These are phyloP conservation scores for Apiospora marii DNA, from an alignment of 2,329 filamentous ascomycete species.

Conservation along the genomic window DNA sequence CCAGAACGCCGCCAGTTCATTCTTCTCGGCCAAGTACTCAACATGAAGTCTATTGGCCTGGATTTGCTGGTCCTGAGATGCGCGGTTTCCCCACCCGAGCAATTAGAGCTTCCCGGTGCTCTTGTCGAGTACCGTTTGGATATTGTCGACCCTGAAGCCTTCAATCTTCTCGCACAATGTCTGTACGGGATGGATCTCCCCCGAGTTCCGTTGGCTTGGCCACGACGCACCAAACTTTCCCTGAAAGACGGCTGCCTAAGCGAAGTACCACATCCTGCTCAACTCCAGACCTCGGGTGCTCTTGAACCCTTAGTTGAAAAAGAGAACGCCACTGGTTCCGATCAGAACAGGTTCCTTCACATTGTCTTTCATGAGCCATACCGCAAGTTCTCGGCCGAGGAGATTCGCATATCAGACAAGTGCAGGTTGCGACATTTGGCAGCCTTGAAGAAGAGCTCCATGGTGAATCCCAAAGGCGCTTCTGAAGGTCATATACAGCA, in stretches of 20 bases:
- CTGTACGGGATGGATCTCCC: conserved; percentile 5
- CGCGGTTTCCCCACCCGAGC: too few species aligned
- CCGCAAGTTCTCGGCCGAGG: neutral
- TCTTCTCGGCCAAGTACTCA: neutral
- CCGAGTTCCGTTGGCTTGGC: neutral
- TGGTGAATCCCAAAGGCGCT: neutral
- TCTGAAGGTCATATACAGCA: neutral
- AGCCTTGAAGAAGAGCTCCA: too few species aligned
- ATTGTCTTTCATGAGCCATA: neutral
- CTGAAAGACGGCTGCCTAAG: neutral
- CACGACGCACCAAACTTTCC: neutral
- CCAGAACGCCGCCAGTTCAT: neutral
- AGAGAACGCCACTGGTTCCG: neutral
- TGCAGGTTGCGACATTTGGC: too few species aligned
- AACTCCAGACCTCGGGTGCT: neutral
- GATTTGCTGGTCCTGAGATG: neutral
- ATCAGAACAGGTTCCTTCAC: neutral
- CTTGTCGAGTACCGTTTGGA: neutral
- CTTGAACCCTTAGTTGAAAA: neutral
- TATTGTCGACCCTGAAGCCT: neutral
- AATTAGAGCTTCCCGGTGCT: too few species aligned
- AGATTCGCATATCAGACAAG: conserved; percentile 7
- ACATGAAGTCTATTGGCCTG: neutral
- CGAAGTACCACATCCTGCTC: neutral
- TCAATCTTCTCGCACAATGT: conserved; percentile 20